Percentiles rank a stretch among this genome's conserved stretches.
These are phyloP conservation scores for Moesziomyces sp. DNA, from an alignment of 1,284 basidiomycete species.

Conservation along the genomic window DNA sequence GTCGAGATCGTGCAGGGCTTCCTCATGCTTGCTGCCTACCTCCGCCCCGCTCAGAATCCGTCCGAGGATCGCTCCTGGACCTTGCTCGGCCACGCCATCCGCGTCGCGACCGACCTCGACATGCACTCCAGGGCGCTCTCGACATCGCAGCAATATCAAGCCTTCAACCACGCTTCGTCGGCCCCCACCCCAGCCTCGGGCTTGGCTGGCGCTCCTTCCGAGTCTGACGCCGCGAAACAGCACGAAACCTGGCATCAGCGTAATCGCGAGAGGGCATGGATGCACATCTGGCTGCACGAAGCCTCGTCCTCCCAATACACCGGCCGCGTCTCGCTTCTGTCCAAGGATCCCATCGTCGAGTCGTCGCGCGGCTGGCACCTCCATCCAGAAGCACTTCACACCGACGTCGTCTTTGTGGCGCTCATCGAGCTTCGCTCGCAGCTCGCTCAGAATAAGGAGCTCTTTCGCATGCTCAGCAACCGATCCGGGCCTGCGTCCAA, in stretches of 20 bases:
- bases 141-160: conserved; percentile 16
- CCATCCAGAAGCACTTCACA: conserved; percentile 29
- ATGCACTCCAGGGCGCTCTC: conserved; percentile 37
- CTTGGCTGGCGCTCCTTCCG: not conserved
- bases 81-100: conserved; percentile 38
- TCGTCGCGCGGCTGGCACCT: conserved; percentile 42
- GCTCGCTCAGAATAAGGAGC: conserved; percentile 35
- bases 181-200: not conserved
- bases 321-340: conserved; percentile 33
- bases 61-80: conserved; percentile 47
- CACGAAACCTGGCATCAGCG: conserved; percentile 25
- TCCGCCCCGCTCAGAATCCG: conserved; percentile 29
- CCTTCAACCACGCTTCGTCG: not conserved
- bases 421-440: conserved; percentile 44
- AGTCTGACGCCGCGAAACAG: conserved; percentile 1
- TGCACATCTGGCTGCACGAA: conserved; percentile 50
- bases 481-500: not conserved
- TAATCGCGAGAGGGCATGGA: conserved; percentile 42
- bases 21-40: conserved; percentile 44
- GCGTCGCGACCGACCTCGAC: conserved; percentile 37
- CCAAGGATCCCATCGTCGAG: conserved; percentile 40
- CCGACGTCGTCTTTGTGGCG: conserved; percentile 43
- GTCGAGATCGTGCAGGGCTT: conserved; percentile 45
- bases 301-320: conserved; percentile 43
- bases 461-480: conserved; percentile 35